phyloP scores from a whole-genome alignment of 257 asterid species.

The Forsythia viridissima region DNA sequence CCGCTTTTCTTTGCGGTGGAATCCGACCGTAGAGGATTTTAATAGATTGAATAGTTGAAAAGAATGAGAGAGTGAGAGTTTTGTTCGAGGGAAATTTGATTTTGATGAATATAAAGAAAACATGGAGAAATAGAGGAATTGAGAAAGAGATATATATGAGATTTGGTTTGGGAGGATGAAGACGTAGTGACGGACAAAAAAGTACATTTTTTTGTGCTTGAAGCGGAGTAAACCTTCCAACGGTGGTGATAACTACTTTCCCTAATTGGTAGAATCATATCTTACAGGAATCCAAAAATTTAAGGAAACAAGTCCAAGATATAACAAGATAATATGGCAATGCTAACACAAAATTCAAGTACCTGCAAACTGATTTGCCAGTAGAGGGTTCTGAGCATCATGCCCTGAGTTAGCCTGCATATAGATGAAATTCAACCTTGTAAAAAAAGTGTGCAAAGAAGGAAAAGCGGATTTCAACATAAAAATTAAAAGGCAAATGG shows the following conservation, averaged over 20 bases:
- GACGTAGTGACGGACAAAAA: too few species aligned
- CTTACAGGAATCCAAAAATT: constrained; percentile 1
- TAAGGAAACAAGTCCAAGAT: not conserved
- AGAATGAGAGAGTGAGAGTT: too few species aligned
- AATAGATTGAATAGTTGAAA: too few species aligned
- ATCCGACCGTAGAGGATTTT: too few species aligned
- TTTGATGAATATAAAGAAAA: too few species aligned
- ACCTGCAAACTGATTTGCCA: constrained; percentile 49
- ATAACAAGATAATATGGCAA: constrained; percentile 12
- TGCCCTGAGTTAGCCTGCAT: constrained; percentile 49
- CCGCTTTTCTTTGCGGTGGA: too few species aligned
- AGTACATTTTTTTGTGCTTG: too few species aligned
- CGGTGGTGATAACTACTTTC: not conserved
- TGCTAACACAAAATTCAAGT: constrained; percentile 9
- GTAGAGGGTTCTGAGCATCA: constrained; percentile 39
- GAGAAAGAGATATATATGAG: too few species aligned
- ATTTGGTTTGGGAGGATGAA: too few species aligned
- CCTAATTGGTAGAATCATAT: not conserved
- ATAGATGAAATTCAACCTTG: constrained; percentile 23
- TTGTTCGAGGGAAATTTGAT: too few species aligned
- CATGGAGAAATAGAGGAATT: too few species aligned
- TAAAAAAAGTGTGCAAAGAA: constrained; percentile 3
- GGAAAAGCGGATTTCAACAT: not conserved
- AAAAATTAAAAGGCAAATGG: constrained; percentile 17
- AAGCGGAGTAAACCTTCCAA: too few species aligned